Evolutionary conservation across 108 stramenopile genomes (phyloP), one percentile per base, ranked within the genome.

Genomic region (Skeletonema grethae): DNA sequence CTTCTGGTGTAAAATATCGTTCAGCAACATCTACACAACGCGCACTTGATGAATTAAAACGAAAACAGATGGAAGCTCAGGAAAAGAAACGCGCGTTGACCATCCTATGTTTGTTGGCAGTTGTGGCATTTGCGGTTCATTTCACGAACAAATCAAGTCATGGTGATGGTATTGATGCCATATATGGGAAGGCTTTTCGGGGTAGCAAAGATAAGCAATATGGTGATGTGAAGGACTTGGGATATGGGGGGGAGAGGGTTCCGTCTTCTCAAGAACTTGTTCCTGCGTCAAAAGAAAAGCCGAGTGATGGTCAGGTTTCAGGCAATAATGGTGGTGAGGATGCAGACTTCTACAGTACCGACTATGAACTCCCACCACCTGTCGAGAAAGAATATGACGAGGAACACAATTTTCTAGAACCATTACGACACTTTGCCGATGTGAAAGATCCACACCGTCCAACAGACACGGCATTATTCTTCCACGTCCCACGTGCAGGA

Each of bases 381-480:
- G 50, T 36, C 7, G 73, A 79, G 46, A 75, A 79, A 41, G 29
- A 25, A 0, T 75, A 69, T 31, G 78, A 79, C 31, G 57, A 67
- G 16, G 66, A 67, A 11, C 73, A 69, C 22, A 20, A 55, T 20
- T 79, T 57, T 48, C 67, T 79, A 28, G 28, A 46, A 18, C 78
- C 78, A 13, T 70, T 80, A n/a, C 79, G 68, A 5, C 70, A 80
- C 63, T 80, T 72, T 64, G 61, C 79, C 13, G 69, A 70, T 59
- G 29, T 65, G 3, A 70, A 39, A 32, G 75, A 76, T 48, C 55
- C 75, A 0, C 41, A 1, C 12, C 57, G 75, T 13, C 69, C 69
- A 7, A 10, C 70, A n/a, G 76, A 77, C 24, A 72, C 76, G 13
- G 65, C 74, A 9, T 82, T 85, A 72, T 85, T 85, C 67, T 85